Evolutionary conservation across 331 rosid species (phyloP).

Genomic region (Phaseolus coccineus): DNA sequence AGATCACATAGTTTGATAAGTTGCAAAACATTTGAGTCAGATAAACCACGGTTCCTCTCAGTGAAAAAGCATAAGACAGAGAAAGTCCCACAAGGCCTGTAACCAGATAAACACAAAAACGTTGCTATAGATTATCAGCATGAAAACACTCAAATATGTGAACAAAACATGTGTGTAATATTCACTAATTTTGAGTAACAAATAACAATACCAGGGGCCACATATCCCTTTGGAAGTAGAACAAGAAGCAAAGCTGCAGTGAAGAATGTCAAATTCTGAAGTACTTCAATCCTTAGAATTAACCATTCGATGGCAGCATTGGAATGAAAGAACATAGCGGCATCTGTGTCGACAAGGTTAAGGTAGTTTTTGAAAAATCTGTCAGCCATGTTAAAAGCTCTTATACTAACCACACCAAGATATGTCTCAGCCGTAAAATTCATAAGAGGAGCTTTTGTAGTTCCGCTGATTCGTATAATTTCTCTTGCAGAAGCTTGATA

Average conservation of each 20-base stretch:
- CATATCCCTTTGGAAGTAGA: conserved; percentile 59
- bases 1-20: conserved; percentile 63
- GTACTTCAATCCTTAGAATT: conserved; percentile 58
- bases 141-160: not conserved
- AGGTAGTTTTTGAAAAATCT: conserved; percentile 61
- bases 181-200: not conserved
- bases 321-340: conserved; percentile 62
- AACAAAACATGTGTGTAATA: not conserved
- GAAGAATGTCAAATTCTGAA: conserved; percentile 70
- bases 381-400: conserved; percentile 65
- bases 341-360: conserved; percentile 64
- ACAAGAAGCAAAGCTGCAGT: conserved; percentile 61
- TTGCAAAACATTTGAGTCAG: conserved; percentile 52
- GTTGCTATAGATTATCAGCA: not conserved
- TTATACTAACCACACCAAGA: conserved; percentile 65
- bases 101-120: not conserved
- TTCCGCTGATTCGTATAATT: conserved; percentile 73
- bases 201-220: conserved; percentile 56
- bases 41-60: conserved; percentile 50
- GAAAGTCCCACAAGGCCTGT: conserved; percentile 78
- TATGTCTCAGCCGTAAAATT: conserved; percentile 72
- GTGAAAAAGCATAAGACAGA: conserved; percentile 66
- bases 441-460: conserved; percentile 77
- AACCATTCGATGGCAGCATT: conserved; percentile 71
- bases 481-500: conserved; percentile 72